phyloP scores from a whole-genome alignment of 2,329 filamentous ascomycete genomes.

The Fusarium lyarnte region DNA sequence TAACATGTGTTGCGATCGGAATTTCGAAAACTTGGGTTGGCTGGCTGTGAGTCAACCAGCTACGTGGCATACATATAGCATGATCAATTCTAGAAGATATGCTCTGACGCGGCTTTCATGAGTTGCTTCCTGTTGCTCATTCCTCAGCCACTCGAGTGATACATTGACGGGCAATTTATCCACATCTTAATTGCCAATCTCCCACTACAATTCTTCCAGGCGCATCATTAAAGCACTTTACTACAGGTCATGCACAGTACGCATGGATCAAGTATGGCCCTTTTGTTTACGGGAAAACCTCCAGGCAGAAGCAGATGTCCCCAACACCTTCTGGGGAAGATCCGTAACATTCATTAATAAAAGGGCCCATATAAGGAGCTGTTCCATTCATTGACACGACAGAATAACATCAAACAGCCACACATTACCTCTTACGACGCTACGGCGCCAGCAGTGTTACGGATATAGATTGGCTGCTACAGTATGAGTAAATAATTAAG shows the following conservation, averaged over 20 bases:
- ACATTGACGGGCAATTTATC: background rate
- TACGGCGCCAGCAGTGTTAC: constrained; percentile 23
- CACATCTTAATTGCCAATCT: background rate
- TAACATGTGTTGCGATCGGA: constrained; percentile 2
- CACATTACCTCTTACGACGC: constrained; percentile 22
- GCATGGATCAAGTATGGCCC: constrained; percentile 39
- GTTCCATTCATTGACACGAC: constrained; percentile 17
- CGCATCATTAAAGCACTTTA: constrained; percentile 24
- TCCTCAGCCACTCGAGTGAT: background rate
- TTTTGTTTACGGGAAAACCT: constrained; percentile 16
- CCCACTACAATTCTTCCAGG: constrained; percentile 20
- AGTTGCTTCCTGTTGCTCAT: background rate
- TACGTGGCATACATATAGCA: background rate
- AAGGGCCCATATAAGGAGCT: constrained; percentile 7
- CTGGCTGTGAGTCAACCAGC: background rate
- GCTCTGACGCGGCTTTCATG: background rate
- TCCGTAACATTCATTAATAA: constrained; percentile 2
- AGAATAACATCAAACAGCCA: constrained; percentile 5
- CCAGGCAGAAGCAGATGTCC: constrained; percentile 2
- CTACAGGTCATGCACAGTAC: constrained; percentile 38
- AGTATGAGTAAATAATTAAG: constrained; percentile 21
- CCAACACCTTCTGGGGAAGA: constrained; percentile 11
- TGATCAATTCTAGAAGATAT: background rate
- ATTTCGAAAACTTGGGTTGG: background rate
- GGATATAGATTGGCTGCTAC: constrained; percentile 28